These are phyloP conservation scores for Debaryomyces sp. DNA, from an alignment of 1,139 yeast species.

Conservation along the genomic window DNA sequence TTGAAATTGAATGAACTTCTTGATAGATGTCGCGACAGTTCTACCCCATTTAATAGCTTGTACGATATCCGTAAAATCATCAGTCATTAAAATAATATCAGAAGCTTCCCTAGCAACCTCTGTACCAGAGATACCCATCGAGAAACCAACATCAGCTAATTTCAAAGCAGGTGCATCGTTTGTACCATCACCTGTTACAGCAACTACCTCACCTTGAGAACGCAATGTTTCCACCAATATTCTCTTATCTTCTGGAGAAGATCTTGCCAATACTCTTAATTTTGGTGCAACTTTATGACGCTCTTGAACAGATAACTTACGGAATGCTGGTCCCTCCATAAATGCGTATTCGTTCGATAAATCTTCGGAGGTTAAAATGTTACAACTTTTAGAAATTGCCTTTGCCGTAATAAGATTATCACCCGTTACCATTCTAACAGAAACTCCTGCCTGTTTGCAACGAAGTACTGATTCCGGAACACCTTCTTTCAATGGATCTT, in stretches of 20 bases:
- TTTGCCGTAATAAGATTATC: constrained; percentile 88
- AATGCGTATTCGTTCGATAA: constrained; percentile 58
- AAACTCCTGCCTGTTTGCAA: constrained; percentile 89
- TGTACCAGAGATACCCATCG: constrained; percentile 93
- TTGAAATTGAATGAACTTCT: constrained; percentile 94
- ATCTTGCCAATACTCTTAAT: constrained; percentile 85
- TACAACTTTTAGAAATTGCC: constrained; percentile 86
- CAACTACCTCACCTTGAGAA: constrained; percentile 87
- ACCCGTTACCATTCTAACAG: constrained; percentile 97
- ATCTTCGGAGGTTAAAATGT: constrained; percentile 64
- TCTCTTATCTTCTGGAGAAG: constrained; percentile 94
- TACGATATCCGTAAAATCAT: constrained; percentile 92
- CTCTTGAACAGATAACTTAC: constrained; percentile 62
- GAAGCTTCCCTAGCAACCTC: constrained; percentile 96
- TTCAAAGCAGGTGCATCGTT: constrained; percentile 95
- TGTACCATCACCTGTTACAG: constrained; percentile 98
- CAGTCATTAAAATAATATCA: constrained; percentile 93
- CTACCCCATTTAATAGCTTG: constrained; percentile 99
- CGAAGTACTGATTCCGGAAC: constrained; percentile 86
- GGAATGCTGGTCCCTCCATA: constrained; percentile 92
- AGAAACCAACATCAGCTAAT: constrained; percentile 89
- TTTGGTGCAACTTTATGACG: constrained; percentile 65
- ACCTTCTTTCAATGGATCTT: constrained; percentile 91
- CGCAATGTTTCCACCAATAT: constrained; percentile 82
- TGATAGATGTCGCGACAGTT: constrained; percentile 91